These are phyloP conservation scores for Botrytis paeoniae DNA, from an alignment of 2,329 filamentous ascomycete species.

Conservation along the genomic window DNA sequence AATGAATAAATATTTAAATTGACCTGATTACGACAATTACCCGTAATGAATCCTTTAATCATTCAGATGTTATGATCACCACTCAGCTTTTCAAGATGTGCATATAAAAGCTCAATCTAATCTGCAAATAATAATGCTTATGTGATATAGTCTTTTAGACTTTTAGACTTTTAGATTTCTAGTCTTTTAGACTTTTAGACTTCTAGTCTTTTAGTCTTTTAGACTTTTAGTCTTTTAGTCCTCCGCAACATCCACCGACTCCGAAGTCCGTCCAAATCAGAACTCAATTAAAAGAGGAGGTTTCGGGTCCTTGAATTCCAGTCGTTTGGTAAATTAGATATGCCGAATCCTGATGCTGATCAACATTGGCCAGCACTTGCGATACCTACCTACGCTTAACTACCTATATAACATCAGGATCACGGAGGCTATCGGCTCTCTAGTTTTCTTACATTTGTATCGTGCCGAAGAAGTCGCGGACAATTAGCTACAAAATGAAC, in stretches of 20 bases:
- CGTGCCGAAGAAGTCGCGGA: too few species aligned
- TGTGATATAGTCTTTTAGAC: neutral
- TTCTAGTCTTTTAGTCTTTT: too few species aligned
- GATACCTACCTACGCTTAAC: neutral
- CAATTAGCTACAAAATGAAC: neutral
- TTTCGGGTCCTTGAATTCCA: slow-evolving; percentile 2
- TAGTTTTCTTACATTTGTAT: neutral
- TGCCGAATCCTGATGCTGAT: slow-evolving; percentile 1
- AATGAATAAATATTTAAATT: neutral
- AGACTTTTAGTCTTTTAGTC: neutral
- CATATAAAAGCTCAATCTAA: neutral
- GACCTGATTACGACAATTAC: neutral
- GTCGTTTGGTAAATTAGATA: slow-evolving; percentile 15
- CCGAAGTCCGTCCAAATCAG: neutral
- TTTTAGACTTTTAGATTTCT: too few species aligned
- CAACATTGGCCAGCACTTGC: neutral
- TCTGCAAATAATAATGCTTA: neutral
- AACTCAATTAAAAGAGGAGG: neutral
- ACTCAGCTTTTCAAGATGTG: neutral
- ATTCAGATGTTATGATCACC: slow-evolving; percentile 2
- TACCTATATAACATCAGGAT: neutral
- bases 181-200: too few species aligned
- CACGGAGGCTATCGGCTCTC: neutral
- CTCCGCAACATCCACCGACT: neutral
- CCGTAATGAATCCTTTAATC: slow-evolving; percentile 3